phyloP scores from a whole-genome alignment of 306 rosid genomes.

The Ochetophila trinervis region DNA sequence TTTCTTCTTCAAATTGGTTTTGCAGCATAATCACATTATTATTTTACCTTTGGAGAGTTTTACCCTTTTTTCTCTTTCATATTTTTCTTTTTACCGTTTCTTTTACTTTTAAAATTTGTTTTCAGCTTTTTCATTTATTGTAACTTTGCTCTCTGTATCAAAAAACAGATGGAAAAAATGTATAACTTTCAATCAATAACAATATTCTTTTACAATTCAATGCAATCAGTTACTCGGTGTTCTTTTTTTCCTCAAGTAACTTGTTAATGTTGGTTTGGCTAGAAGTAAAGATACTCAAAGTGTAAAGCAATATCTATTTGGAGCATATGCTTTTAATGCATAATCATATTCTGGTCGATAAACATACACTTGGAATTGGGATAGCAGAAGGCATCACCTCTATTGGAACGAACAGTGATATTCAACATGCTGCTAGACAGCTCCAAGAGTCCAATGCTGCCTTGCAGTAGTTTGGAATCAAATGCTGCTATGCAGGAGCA shows the following conservation, averaged over 20 bases:
- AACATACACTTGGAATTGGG: background rate
- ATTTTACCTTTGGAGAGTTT: conserved; percentile 9
- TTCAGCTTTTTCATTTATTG: conserved; percentile 8
- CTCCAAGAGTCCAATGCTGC: too few relatives aligned
- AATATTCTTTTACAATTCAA: background rate
- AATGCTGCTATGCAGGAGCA: too few relatives aligned
- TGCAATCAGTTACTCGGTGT: background rate
- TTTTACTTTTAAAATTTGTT: background rate
- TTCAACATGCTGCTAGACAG: too few relatives aligned
- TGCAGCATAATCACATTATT: conserved; percentile 2
- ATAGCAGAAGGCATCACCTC: too few relatives aligned
- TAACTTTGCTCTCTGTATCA: conserved; percentile 13
- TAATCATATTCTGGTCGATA: background rate
- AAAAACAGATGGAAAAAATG: conserved; percentile 11
- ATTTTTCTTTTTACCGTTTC: conserved; percentile 12
- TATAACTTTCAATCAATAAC: conserved; percentile 18
- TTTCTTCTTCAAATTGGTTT: conserved; percentile 13
- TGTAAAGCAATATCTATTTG: background rate
- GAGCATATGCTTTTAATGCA: background rate
- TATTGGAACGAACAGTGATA: too few relatives aligned
- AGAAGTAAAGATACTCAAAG: background rate
- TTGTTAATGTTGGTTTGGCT: background rate
- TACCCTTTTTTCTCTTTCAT: conserved; percentile 5
- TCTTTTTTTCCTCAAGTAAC: background rate
- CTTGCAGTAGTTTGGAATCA: too few relatives aligned